Base-by-base conservation (phyloP, 169 alveolate species). In the Neospora caninum region DNA sequence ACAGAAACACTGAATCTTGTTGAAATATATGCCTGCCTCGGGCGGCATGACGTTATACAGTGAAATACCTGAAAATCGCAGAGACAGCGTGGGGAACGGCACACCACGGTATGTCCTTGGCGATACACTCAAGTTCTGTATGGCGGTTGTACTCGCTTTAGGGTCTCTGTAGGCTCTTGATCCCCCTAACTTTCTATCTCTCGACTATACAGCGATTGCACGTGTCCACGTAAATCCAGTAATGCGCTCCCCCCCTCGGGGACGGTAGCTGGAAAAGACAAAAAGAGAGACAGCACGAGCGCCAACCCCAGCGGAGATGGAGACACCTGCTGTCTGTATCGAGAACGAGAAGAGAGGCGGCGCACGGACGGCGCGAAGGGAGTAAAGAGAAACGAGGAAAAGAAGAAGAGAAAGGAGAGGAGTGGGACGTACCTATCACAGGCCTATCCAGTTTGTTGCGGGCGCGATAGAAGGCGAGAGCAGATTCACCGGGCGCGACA, bases 1-100 rank as follows among this genome's bases (percentile, higher is more conserved):
- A 96, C 99, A 98, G 96, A 98, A 98, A 93, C 99, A 98, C 94
- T 98, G 99, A 86, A 98, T 98, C 96, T 98, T 98, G 96, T 98
- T 98, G 96, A 98, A 98, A 95, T 98, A 98, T 29, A 97, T 96
- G 22, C 99, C 99, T 7, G 98, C 99, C 96, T 98, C 99, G 54
- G 97, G 98, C 10, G 99, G 99, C 92, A 97, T 94, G 34, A 98
- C 99, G 95, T 97, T 97, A 93, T 98, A 98, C 22, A 98, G 97
- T 39, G 99, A 98, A 41, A 98, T 96, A 31, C 99, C 99, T 45
- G 80, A 34, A 29, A 64, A 9, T 6, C 73, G 13, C 58, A 13
- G 58, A 49, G 58, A 4, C 4, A 13, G 13, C 58, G 58, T 13
- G 41, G 25, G 20, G 7, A 16, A 69, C 39, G 39, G 18, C 25